Conservation (phyloP, 2,329 filamentous ascomycete genomes). For the Aspergillus awamori region DNA sequence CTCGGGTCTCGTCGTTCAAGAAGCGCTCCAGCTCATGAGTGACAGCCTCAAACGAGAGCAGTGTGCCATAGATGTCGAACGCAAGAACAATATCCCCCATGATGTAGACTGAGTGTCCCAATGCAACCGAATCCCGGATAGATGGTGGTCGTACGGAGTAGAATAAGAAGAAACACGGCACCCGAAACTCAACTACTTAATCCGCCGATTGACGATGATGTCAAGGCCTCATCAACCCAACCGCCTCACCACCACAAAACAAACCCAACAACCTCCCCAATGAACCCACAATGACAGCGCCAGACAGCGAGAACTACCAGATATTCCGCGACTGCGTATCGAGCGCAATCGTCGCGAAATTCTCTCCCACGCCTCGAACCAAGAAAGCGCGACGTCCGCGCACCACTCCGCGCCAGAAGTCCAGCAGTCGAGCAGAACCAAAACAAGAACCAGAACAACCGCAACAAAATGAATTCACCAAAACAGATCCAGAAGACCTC, state of each 20-base stretch:
- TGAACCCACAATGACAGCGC: conserved; percentile 27
- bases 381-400: conserved; percentile 35
- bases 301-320: conserved; percentile 60
- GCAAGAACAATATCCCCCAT: conserved; percentile 57
- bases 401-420: neutral
- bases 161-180: neutral
- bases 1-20: conserved; percentile 59
- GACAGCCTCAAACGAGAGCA: conserved; percentile 73
- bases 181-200: too few species aligned
- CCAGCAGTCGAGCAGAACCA: neutral
- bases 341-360: conserved; percentile 66
- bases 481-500: conserved; percentile 65
- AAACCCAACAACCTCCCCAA: neutral
- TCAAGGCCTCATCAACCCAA: neutral
- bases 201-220: conserved; percentile 3
- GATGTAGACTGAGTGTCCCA: neutral
- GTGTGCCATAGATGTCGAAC: conserved; percentile 75
- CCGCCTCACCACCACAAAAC: neutral
- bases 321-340: conserved; percentile 76
- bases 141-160: too few species aligned
- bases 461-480: neutral
- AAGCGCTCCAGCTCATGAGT: conserved; percentile 59
- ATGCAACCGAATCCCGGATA: too few species aligned
- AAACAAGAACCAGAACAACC: neutral
- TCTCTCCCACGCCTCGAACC: conserved; percentile 50